Evolutionary conservation across 2,329 filamentous ascomycete genomes (phyloP).

Genomic region (Annulohypoxylon truncatum): DNA sequence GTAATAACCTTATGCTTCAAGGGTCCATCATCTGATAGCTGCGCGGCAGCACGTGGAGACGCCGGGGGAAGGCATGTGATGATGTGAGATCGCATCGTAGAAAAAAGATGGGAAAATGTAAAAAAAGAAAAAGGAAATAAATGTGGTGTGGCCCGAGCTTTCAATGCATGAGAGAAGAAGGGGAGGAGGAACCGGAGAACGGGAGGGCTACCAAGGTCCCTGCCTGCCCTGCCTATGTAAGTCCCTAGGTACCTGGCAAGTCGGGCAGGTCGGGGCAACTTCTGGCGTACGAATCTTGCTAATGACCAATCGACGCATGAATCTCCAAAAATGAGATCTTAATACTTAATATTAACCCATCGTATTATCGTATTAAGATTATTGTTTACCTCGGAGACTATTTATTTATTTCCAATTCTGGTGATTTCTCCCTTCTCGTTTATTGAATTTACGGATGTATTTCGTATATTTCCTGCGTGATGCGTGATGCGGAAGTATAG

Average conservation of each 20-base stretch:
- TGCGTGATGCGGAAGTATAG: background rate
- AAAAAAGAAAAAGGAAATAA: constrained; percentile 13
- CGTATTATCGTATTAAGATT: constrained; percentile 42
- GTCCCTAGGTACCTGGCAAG: background rate
- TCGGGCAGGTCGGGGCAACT: background rate
- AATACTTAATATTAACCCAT: constrained; percentile 38
- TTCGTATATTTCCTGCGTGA: constrained; percentile 16
- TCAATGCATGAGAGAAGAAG: constrained; percentile 8
- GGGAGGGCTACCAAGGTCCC: background rate
- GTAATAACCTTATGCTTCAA: constrained; percentile 30
- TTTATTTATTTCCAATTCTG: constrained; percentile 37
- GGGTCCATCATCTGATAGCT: constrained; percentile 24
- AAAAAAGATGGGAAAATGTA: constrained; percentile 13
- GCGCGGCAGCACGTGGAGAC: constrained; percentile 30
- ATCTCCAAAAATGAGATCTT: constrained; percentile 36
- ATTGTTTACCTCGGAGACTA: constrained; percentile 34
- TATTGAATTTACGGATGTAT: background rate
- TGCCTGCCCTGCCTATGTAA: too few relatives aligned
- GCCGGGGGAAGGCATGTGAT: constrained; percentile 26
- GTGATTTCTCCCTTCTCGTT: background rate
- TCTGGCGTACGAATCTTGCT: background rate
- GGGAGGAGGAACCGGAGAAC: constrained; percentile 1
- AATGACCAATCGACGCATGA: constrained; percentile 27
- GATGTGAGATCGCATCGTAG: constrained; percentile 32
- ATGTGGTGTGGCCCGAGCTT: constrained; percentile 24